phyloP scores from a whole-genome alignment of 768 basidiomycete species.

The Thelephora ganbajun region DNA sequence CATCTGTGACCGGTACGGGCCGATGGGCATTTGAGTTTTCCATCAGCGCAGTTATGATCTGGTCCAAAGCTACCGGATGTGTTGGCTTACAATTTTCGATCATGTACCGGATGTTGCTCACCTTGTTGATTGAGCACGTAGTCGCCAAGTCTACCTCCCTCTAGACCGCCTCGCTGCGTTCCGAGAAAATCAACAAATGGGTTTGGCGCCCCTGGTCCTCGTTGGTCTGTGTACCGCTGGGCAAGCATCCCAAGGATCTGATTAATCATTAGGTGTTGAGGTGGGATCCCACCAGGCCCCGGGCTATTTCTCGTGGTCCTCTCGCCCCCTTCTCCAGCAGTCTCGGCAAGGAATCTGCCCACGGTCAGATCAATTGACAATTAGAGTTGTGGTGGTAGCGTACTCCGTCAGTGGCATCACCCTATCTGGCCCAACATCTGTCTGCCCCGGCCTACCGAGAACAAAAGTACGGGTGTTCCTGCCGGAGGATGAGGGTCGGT shows the following conservation, averaged over 20 bases:
- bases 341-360: too few species aligned
- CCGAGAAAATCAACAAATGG: slow-evolving; percentile 30
- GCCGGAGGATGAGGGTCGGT: slow-evolving; percentile 14
- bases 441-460: slow-evolving; percentile 17
- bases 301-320: slow-evolving; percentile 2
- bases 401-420: background rate
- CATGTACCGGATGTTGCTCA: slow-evolving; percentile 14
- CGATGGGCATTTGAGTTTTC: slow-evolving; percentile 60
- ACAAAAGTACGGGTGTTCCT: slow-evolving; percentile 21
- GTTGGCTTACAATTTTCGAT: background rate
- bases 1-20: slow-evolving; percentile 78
- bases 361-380: too few species aligned
- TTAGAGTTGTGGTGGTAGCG: background rate
- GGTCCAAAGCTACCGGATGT: slow-evolving; percentile 45
- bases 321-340: too few species aligned
- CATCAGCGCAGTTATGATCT: slow-evolving; percentile 81
- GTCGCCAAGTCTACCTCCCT: slow-evolving; percentile 64
- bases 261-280: slow-evolving; percentile 42
- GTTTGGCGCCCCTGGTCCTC: slow-evolving; percentile 26
- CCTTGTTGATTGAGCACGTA: slow-evolving; percentile 91
- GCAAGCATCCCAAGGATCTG: slow-evolving; percentile 54
- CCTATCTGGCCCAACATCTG: background rate
- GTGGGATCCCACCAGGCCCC: background rate
- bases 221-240: slow-evolving; percentile 11
- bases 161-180: slow-evolving; percentile 22